Percentiles rank a stretch among this genome's conserved stretches.
These are phyloP conservation scores for Paxillus rubicundulus DNA, from an alignment of 768 basidiomycete genomes.

Conservation along the genomic window DNA sequence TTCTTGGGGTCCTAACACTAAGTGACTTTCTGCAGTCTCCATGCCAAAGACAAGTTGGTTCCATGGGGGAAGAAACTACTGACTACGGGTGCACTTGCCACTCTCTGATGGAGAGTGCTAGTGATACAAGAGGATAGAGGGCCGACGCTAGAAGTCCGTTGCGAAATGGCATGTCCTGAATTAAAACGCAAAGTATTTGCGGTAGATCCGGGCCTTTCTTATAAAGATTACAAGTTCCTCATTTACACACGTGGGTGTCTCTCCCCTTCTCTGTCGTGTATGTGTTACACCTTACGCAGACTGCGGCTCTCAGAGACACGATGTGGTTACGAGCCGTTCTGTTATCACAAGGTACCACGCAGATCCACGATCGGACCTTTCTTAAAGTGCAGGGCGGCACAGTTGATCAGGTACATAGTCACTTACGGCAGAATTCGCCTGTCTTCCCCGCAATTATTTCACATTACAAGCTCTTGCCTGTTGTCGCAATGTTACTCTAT, in stretches of 20 bases:
- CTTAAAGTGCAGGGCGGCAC: too few relatives aligned
- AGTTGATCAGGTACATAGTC: slow-evolving; percentile 27
- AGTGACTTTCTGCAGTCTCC: slow-evolving; percentile 83
- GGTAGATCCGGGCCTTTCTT: too few relatives aligned
- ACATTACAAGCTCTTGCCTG: background rate
- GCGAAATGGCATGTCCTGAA: slow-evolving; percentile 3
- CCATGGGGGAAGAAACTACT: slow-evolving; percentile 83
- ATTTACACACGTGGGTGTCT: too few relatives aligned
- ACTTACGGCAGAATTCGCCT: background rate
- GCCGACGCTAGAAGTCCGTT: slow-evolving; percentile 42
- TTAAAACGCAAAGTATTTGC: slow-evolving; percentile 80
- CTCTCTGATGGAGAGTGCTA: slow-evolving; percentile 88
- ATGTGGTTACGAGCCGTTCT: too few relatives aligned
- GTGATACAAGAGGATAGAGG: slow-evolving; percentile 87
- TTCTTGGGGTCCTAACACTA: slow-evolving; percentile 35
- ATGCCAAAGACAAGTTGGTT: slow-evolving; percentile 90
- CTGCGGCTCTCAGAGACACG: background rate
- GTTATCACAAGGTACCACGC: too few relatives aligned
- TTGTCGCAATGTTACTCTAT: slow-evolving; percentile 24
- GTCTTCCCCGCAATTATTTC: background rate
- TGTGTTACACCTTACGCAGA: slow-evolving; percentile 1
- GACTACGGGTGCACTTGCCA: slow-evolving; percentile 80
- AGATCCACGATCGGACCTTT: slow-evolving; percentile 26
- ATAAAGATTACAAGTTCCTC: too few relatives aligned
- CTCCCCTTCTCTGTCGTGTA: background rate